Evolutionary conservation across 805 yeast genomes (phyloP).

Genomic region (Yamadazyma akitaensis): DNA sequence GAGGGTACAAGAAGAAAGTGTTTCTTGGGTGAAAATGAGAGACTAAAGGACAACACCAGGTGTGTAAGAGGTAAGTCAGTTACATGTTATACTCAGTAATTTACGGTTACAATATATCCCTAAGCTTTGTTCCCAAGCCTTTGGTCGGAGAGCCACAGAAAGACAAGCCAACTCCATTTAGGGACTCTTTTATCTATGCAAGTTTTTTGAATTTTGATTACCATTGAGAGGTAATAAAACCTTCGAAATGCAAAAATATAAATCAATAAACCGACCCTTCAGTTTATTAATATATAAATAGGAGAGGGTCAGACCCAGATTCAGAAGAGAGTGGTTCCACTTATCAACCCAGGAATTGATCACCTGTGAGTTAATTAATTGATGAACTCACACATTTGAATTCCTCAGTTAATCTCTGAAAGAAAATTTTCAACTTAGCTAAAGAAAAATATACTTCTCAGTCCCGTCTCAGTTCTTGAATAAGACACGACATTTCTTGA

Average conservation of each 20-base stretch:
- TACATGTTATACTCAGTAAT: too few species aligned
- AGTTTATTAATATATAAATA: background rate
- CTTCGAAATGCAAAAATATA: constrained; percentile 17
- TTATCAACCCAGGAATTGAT: too few species aligned
- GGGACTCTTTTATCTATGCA: constrained; percentile 17
- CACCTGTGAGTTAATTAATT: background rate
- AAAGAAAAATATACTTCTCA: background rate
- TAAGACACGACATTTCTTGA: too few species aligned
- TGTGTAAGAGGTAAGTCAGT: too few species aligned
- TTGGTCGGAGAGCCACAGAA: constrained; percentile 16
- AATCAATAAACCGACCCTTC: constrained; percentile 7
- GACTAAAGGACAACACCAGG: too few species aligned
- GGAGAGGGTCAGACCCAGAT: background rate
- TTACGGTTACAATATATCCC: constrained; percentile 5
- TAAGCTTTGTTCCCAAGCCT: constrained; percentile 24
- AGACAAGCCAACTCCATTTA: constrained; percentile 18
- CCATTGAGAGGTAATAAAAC: constrained; percentile 16
- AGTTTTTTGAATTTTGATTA: constrained; percentile 18
- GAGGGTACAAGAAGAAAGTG: too few species aligned
- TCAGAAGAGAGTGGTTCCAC: too few species aligned
- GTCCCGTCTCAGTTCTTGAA: too few species aligned
- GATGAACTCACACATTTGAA: background rate
- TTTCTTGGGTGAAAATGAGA: too few species aligned
- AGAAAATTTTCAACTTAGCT: background rate
- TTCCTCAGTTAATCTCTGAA: too few species aligned